These are phyloP conservation scores for Lolium multiflorum DNA, from an alignment of 176 grass and related monocot genomes.

Conservation along the genomic window DNA sequence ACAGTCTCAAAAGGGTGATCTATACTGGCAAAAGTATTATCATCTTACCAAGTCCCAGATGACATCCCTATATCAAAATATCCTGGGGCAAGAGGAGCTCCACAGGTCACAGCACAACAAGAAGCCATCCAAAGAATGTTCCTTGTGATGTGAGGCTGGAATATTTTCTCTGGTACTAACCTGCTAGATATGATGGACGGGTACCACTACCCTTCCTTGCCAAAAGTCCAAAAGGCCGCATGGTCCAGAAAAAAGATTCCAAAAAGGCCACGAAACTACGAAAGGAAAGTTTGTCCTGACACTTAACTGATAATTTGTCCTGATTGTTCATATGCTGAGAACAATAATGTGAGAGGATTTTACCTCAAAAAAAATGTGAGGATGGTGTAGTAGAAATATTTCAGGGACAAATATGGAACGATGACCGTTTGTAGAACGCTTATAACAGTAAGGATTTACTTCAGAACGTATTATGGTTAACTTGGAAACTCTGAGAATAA, in stretches of 20 bases:
- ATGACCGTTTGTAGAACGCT: not conserved
- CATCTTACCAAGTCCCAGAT: not conserved
- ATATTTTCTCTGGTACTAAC: not conserved
- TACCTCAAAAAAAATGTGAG: not conserved
- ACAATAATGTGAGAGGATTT: not conserved
- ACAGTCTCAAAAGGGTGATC: not conserved
- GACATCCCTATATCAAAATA: not conserved
- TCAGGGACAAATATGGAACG: not conserved
- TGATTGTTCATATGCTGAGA: constrained; percentile 1
- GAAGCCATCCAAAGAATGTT: not conserved
- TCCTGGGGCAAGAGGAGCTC: not conserved
- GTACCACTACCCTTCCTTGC: constrained; percentile 9
- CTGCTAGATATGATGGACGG: constrained; percentile 2
- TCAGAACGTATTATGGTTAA: not conserved
- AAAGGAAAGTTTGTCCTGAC: constrained; percentile 17
- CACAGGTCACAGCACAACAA: constrained; percentile 7
- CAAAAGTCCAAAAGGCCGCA: constrained; percentile 7
- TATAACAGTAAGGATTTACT: not conserved
- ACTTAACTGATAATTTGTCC: constrained; percentile 25
- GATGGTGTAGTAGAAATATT: not conserved
- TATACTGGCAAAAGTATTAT: not conserved
- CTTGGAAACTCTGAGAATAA: not conserved
- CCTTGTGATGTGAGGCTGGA: not conserved
- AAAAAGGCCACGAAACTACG: not conserved
- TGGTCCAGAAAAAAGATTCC: not conserved